phyloP scores from a whole-genome alignment of 2,329 filamentous ascomycete species.

The Sclerotinia subarctica region DNA sequence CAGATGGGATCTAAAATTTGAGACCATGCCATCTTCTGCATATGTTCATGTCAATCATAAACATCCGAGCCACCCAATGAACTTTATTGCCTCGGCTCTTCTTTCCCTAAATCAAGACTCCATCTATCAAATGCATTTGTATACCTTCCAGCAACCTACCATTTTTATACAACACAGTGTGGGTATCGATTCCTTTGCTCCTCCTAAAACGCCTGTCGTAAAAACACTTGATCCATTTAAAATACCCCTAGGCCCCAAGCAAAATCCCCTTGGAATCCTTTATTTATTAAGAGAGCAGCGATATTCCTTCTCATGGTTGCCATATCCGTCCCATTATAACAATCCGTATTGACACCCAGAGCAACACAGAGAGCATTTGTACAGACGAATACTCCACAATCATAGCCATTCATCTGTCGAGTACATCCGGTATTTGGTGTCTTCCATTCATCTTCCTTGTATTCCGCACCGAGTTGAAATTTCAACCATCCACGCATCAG shows the following conservation, averaged over 20 bases:
- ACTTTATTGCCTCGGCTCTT: not conserved
- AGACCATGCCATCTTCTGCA: not conserved
- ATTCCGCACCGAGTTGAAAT: slow-evolving; percentile 55
- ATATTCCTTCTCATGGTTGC: slow-evolving; percentile 58
- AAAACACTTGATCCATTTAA: slow-evolving; percentile 13
- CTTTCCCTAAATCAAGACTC: slow-evolving; percentile 8
- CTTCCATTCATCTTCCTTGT: slow-evolving; percentile 58
- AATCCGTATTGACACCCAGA: slow-evolving; percentile 41
- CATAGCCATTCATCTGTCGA: slow-evolving; percentile 62
- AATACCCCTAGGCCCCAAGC: slow-evolving; percentile 30
- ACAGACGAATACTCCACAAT: slow-evolving; percentile 76
- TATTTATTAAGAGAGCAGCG: slow-evolving; percentile 62
- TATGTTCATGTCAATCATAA: not conserved
- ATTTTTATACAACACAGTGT: slow-evolving; percentile 10
- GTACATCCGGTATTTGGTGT: slow-evolving; percentile 48
- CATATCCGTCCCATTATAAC: slow-evolving; percentile 55
- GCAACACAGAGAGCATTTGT: slow-evolving; percentile 65
- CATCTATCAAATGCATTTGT: not conserved
- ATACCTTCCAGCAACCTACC: slow-evolving; percentile 9
- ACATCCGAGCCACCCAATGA: not conserved
- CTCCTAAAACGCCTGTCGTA: slow-evolving; percentile 24
- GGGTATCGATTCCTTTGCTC: slow-evolving; percentile 31
- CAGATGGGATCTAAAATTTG: slow-evolving; percentile 1
- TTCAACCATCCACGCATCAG: slow-evolving; percentile 54
- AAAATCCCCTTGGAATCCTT: slow-evolving; percentile 63